Conservation (phyloP, 371 early-diverging fungal species). For the Thermomucor indicae-seudaticae region DNA sequence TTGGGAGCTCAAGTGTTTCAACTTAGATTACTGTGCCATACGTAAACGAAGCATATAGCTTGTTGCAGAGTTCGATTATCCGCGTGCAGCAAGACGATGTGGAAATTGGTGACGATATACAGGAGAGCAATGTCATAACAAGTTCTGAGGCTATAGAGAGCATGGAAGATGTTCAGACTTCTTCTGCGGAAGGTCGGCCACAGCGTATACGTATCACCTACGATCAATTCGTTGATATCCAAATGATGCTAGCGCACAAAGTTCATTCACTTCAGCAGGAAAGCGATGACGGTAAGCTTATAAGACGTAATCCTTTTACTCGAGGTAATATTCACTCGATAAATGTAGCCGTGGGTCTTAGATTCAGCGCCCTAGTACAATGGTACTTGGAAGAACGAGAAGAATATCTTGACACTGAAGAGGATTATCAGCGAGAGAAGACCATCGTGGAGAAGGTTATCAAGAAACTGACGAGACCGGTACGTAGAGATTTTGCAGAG, state of each 20-base stretch:
- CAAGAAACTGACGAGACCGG: conserved; percentile 69
- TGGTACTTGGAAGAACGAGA: conserved; percentile 83
- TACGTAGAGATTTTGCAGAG: no score
- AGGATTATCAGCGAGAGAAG: conserved; percentile 63
- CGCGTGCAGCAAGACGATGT: conserved; percentile 90
- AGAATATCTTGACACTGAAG: conserved; percentile 65
- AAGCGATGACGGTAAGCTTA: conserved; percentile 10
- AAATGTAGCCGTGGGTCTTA: conserved; percentile 51
- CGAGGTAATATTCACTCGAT: neutral
- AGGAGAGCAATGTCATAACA: conserved; percentile 24
- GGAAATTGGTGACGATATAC: conserved; percentile 50
- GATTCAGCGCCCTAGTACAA: conserved; percentile 68
- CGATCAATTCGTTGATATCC: conserved; percentile 79
- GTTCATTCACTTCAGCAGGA: conserved; percentile 46
- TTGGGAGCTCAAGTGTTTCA: neutral
- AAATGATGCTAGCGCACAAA: conserved; percentile 64
- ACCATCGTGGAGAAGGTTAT: conserved; percentile 76
- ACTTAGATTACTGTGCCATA: conserved; percentile 65
- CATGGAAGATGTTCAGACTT: conserved; percentile 21
- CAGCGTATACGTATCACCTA: conserved; percentile 55
- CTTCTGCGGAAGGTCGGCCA: conserved; percentile 1
- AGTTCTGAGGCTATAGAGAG: conserved; percentile 38
- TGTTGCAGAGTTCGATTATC: conserved; percentile 91
- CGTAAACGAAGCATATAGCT: conserved; percentile 90
- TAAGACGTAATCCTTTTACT: neutral